These are phyloP conservation scores for Leptoxyphium fumago DNA, from an alignment of 2,329 filamentous ascomycete species.

Conservation along the genomic window DNA sequence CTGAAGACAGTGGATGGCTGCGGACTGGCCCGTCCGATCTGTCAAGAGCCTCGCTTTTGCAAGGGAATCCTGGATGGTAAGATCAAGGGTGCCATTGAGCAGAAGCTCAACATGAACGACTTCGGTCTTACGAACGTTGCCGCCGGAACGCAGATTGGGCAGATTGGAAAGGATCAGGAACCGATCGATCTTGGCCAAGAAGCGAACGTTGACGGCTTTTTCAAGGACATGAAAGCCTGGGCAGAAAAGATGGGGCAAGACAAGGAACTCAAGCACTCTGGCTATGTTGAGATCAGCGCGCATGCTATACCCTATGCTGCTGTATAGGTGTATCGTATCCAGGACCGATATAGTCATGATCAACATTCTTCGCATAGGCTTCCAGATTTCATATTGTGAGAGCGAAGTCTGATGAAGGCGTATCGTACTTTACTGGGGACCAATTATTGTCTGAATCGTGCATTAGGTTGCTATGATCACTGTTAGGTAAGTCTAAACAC, in stretches of 20 bases:
- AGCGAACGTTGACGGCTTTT: conserved; percentile 26
- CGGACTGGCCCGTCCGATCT: conserved; percentile 40
- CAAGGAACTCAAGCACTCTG: conserved; percentile 25
- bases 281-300: conserved; percentile 30
- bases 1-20: conserved; percentile 44
- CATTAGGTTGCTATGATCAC: too few species aligned
- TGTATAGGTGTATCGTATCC: conserved; percentile 3
- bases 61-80: conserved; percentile 32
- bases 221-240: conserved; percentile 35
- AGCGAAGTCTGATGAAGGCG: too few species aligned
- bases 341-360: neutral
- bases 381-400: too few species aligned
- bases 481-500: too few species aligned
- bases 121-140: conserved; percentile 35
- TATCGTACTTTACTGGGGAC: too few species aligned
- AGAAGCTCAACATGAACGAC: conserved; percentile 30
- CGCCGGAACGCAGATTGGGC: conserved; percentile 36
- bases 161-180: conserved; percentile 38
- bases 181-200: conserved; percentile 37
- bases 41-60: conserved; percentile 36
- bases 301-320: conserved; percentile 24
- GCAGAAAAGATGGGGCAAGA: conserved; percentile 25
- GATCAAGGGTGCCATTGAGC: conserved; percentile 34
- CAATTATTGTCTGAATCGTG: too few species aligned
- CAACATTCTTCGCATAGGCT: neutral